Conservation (phyloP, 495 filamentous ascomycete genomes). For the Penicillium roqueforti region DNA sequence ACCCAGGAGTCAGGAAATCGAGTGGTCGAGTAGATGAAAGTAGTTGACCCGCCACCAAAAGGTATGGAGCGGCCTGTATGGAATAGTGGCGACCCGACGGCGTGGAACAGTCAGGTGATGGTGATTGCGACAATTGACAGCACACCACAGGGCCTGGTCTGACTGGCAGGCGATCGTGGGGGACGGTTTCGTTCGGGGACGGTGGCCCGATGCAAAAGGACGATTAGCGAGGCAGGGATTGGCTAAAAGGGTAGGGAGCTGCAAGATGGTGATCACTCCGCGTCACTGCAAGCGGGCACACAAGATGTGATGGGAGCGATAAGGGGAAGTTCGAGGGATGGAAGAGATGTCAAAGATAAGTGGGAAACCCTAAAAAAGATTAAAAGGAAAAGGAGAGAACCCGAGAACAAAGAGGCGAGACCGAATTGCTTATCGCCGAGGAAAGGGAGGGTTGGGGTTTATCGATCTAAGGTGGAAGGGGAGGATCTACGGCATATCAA, state of each 20-base stretch:
- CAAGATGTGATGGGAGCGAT: constrained; percentile 1
- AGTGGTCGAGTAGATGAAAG: neutral
- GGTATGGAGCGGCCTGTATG: constrained; percentile 9
- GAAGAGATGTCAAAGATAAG: constrained; percentile 3
- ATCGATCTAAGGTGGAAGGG: constrained; percentile 32
- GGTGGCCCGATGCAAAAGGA: constrained; percentile 7
- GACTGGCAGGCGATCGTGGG: constrained; percentile 15
- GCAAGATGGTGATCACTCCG: constrained; percentile 24
- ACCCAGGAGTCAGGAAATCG: neutral
- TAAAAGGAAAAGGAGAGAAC: constrained; percentile 7
- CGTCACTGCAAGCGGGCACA: constrained; percentile 9
- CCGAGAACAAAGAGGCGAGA: constrained; percentile 11
- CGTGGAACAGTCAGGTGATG: constrained; percentile 28
- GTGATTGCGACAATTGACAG: constrained; percentile 25
- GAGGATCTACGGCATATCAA: constrained; percentile 31
- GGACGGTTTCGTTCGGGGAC: constrained; percentile 5
- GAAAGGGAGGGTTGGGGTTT: constrained; percentile 25
- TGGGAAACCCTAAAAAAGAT: constrained; percentile 1
- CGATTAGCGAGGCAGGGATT: constrained; percentile 11
- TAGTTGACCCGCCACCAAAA: constrained; percentile 2
- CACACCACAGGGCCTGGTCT: constrained; percentile 10
- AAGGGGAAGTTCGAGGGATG: neutral
- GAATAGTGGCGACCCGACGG: constrained; percentile 24
- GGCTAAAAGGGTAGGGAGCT: constrained; percentile 20
- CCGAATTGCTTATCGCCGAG: constrained; percentile 8